Evolutionary conservation across 2,329 filamentous ascomycete genomes (phyloP).

Genomic region (Chrysosporium keratinophilum): DNA sequence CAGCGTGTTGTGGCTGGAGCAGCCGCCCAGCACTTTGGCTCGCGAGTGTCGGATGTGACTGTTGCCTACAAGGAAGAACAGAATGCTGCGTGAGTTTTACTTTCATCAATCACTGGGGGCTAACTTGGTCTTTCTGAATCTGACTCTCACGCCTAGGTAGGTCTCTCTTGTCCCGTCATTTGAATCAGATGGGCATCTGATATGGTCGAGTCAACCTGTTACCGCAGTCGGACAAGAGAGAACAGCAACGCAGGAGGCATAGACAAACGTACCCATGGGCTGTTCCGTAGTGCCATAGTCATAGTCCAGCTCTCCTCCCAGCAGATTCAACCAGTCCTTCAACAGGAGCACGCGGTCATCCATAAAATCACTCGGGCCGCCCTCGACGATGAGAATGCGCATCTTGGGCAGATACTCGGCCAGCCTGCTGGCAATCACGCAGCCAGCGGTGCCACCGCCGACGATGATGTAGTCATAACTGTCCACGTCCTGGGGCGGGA

Average conservation of each 20-base stretch:
- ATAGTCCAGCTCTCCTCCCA: slow-evolving; percentile 82
- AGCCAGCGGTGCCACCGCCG: slow-evolving; percentile 76
- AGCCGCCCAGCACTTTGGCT: slow-evolving; percentile 84
- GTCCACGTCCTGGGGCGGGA: slow-evolving; percentile 54
- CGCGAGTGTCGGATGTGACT: slow-evolving; percentile 85
- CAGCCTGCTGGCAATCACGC: slow-evolving; percentile 69
- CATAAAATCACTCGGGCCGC: slow-evolving; percentile 78
- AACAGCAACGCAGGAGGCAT: background rate
- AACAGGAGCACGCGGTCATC: slow-evolving; percentile 78
- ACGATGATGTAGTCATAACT: slow-evolving; percentile 77
- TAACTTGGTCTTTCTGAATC: background rate
- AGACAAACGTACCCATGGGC: slow-evolving; percentile 52
- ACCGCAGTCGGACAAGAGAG: background rate
- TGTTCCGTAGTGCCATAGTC: slow-evolving; percentile 85
- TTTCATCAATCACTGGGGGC: background rate
- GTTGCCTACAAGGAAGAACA: slow-evolving; percentile 51
- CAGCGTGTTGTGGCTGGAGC: slow-evolving; percentile 86
- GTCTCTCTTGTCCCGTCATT: background rate
- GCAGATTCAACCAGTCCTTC: slow-evolving; percentile 73
- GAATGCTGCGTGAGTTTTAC: slow-evolving; percentile 9
- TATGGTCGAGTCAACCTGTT: background rate
- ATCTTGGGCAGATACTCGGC: slow-evolving; percentile 75
- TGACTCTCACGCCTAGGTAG: too few relatives aligned
- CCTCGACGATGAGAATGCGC: slow-evolving; percentile 74
- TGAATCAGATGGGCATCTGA: background rate